These are phyloP conservation scores for Micractinium conductrix DNA, from an alignment of 139 green algal genomes.

Conservation along the genomic window DNA sequence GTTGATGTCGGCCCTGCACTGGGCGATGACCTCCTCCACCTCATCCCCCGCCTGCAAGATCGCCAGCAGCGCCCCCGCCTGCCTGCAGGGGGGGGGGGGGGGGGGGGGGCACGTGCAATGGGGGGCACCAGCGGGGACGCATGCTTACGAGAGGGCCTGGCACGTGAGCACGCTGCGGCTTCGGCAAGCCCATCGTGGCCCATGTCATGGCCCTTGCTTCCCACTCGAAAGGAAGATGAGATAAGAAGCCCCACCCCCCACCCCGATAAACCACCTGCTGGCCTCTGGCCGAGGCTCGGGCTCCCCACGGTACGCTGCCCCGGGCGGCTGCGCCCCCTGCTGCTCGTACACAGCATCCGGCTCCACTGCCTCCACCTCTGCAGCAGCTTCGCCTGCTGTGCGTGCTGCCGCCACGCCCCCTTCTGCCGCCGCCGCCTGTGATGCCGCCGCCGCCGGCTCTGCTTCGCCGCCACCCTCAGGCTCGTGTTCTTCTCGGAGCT, in stretches of 20 bases:
- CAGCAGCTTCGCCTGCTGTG: neutral
- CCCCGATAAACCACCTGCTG: too few relatives aligned
- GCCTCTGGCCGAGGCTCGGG: neutral
- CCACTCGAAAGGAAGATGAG: too few relatives aligned
- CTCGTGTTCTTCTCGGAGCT: neutral
- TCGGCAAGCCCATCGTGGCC: too few relatives aligned
- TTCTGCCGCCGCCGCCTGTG: neutral
- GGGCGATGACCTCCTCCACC: conserved; percentile 22
- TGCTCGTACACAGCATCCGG: neutral
- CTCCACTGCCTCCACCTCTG: neutral
- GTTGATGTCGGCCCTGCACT: conserved; percentile 17
- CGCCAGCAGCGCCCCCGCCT: conserved; percentile 21
- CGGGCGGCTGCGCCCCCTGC: neutral
- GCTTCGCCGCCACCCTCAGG: neutral
- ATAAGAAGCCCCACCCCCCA: too few relatives aligned
- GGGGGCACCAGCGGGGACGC: too few relatives aligned
- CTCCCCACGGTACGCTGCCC: neutral
- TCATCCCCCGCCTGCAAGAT: conserved; percentile 31
- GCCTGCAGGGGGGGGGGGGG: too few relatives aligned
- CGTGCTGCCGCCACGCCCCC: neutral
- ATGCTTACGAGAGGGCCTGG: too few relatives aligned
- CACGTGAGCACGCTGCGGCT: too few relatives aligned
- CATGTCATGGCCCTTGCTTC: too few relatives aligned
- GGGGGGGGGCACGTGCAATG: too few relatives aligned
- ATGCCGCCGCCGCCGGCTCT: neutral